Evolutionary conservation across 73 alveolate species (phyloP).

Genomic region (Paramecium octaurelia): DNA sequence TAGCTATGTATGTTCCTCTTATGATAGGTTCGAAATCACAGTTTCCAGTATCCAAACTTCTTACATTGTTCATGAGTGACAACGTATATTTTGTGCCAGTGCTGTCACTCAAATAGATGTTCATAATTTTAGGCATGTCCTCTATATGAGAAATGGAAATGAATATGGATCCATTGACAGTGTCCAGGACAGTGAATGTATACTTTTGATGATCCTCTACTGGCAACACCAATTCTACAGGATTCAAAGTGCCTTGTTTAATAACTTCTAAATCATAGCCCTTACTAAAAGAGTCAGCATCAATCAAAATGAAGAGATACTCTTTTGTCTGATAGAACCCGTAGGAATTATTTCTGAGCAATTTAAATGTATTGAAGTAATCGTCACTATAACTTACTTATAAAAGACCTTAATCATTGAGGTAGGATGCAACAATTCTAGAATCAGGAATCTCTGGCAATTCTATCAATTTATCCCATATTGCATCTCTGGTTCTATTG

Average conservation of each 20-base stretch:
- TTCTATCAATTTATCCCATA: constrained; percentile 41
- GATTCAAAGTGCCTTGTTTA: background rate
- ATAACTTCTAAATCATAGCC: constrained; percentile 47
- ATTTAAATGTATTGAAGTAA: background rate
- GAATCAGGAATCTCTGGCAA: constrained; percentile 13
- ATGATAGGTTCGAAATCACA: constrained; percentile 67
- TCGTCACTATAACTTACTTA: constrained; percentile 24
- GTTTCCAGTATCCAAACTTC: constrained; percentile 15
- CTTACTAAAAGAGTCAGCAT: background rate
- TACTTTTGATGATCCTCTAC: constrained; percentile 22
- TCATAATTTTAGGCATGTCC: constrained; percentile 25
- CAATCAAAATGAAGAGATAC: constrained; percentile 1
- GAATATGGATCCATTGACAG: constrained; percentile 47
- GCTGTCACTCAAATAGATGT: constrained; percentile 46
- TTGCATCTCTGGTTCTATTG: constrained; percentile 37
- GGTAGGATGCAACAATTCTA: constrained; percentile 27
- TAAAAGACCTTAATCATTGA: background rate
- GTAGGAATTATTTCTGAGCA: background rate
- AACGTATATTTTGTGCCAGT: constrained; percentile 47
- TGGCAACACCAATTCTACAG: background rate
- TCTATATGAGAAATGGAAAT: constrained; percentile 38
- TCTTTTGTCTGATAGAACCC: constrained; percentile 31
- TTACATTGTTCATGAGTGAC: constrained; percentile 43
- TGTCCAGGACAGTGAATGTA: constrained; percentile 42
- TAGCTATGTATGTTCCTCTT: constrained; percentile 66